These are phyloP conservation scores for Monosporozyma solicola DNA, from an alignment of 805 yeast genomes.

Conservation along the genomic window DNA sequence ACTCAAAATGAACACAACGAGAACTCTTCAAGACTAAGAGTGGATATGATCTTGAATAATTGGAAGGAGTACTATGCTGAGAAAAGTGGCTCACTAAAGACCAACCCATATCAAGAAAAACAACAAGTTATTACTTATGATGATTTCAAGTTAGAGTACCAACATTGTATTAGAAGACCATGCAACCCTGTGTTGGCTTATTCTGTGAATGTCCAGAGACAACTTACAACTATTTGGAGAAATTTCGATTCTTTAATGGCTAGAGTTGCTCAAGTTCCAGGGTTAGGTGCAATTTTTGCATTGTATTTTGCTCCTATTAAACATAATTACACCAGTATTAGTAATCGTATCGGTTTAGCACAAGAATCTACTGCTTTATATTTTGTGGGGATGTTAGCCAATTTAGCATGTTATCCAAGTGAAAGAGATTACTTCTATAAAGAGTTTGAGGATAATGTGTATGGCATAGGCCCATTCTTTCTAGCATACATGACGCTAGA, in stretches of 20 bases:
- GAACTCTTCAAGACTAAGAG: constrained; percentile 32
- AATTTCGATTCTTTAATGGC: constrained; percentile 54
- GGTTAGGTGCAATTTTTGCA: constrained; percentile 56
- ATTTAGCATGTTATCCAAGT: constrained; percentile 63
- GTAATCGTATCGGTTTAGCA: constrained; percentile 62
- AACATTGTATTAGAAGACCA: constrained; percentile 15
- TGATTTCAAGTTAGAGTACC: constrained; percentile 11
- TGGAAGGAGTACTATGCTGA: constrained; percentile 28
- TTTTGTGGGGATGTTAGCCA: constrained; percentile 72
- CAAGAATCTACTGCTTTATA: constrained; percentile 68
- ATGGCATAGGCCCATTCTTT: constrained; percentile 57
- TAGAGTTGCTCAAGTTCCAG: constrained; percentile 53
- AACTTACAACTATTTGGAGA: constrained; percentile 34
- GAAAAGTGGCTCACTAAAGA: neutral
- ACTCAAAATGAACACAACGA: constrained; percentile 39
- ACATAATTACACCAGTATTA: constrained; percentile 41
- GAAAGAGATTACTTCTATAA: constrained; percentile 71
- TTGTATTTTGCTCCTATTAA: constrained; percentile 57
- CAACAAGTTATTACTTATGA: constrained; percentile 9
- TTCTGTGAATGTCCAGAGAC: constrained; percentile 33
- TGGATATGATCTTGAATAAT: constrained; percentile 28
- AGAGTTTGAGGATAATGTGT: constrained; percentile 65
- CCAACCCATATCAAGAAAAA: neutral
- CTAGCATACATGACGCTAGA: constrained; percentile 27
- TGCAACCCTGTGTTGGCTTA: constrained; percentile 22